Percentiles rank a stretch among this genome's conserved stretches.
phyloP scores from a whole-genome alignment of 2,329 filamentous ascomycete species.

The Pseudogymnoascus sp. region DNA sequence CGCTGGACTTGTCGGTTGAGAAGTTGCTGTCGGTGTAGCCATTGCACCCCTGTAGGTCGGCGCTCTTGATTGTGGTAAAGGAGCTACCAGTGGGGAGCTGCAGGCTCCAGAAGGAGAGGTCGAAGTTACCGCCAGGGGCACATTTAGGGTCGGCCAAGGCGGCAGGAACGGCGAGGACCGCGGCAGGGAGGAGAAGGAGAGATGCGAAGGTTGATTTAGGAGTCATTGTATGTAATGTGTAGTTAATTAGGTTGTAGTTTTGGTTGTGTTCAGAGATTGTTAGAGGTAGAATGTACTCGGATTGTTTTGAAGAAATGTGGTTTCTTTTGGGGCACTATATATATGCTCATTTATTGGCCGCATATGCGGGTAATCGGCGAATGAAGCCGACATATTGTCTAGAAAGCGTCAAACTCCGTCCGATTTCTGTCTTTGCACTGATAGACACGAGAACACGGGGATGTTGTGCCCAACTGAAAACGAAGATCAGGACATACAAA shows the following conservation, averaged over 20 bases:
- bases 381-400: not conserved
- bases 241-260: not conserved
- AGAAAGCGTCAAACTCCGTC: not conserved
- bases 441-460: not conserved
- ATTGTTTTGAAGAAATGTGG: not conserved
- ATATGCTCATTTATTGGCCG: not conserved
- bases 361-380: not conserved
- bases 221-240: not conserved
- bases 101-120: constrained; percentile 7
- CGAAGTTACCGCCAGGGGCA: constrained; percentile 21
- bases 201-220: not conserved
- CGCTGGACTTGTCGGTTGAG: constrained; percentile 6
- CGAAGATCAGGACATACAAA: not conserved
- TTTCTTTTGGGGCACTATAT: not conserved
- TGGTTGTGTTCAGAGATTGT: not conserved
- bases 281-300: not conserved
- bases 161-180: not conserved
- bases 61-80: not conserved
- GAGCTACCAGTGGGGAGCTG: not conserved
- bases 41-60: not conserved
- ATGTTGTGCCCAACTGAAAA: not conserved
- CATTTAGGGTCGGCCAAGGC: constrained; percentile 24
- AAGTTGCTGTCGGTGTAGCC: constrained; percentile 5
- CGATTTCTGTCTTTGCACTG: not conserved
- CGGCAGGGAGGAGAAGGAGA: not conserved